Conservation (phyloP, 208 protist species). For the Acanthamoeba castellanii region DNA sequence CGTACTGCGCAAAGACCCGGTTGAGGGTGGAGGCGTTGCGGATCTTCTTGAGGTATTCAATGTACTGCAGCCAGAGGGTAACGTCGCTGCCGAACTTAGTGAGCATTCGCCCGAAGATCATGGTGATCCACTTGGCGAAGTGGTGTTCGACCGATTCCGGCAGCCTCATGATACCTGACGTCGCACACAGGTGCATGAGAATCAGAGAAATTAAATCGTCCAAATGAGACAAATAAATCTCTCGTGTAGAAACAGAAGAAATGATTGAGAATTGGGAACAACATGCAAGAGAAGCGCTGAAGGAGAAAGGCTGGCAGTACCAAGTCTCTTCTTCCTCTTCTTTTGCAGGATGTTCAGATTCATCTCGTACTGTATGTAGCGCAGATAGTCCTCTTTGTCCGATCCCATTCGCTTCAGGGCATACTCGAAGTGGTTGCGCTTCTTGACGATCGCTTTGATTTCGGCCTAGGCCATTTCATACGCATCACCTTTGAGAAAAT, state of each 20-base stretch:
- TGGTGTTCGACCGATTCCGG: background rate
- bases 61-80: conserved; percentile 71
- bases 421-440: conserved; percentile 11
- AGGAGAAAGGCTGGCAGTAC: background rate
- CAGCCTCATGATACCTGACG: conserved; percentile 10
- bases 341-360: conserved; percentile 7
- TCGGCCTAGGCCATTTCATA: background rate
- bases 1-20: conserved; percentile 34
- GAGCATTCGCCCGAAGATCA: conserved; percentile 21
- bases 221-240: background rate
- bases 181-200: background rate
- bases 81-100: background rate
- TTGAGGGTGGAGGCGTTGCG: background rate
- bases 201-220: background rate
- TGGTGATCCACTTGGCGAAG: background rate
- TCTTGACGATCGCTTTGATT: conserved; percentile 69
- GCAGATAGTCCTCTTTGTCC: conserved; percentile 16
- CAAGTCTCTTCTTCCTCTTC: conserved; percentile 17
- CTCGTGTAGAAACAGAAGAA: background rate
- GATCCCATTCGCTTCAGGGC: background rate
- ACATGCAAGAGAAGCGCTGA: no score
- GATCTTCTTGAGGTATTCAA: conserved; percentile 36
- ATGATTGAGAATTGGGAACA: background rate
- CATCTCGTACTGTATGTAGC: conserved; percentile 72
- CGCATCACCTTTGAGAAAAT: background rate